Conservation (phyloP, 2,329 filamentous ascomycete species). For the Penicillium decumbens region DNA sequence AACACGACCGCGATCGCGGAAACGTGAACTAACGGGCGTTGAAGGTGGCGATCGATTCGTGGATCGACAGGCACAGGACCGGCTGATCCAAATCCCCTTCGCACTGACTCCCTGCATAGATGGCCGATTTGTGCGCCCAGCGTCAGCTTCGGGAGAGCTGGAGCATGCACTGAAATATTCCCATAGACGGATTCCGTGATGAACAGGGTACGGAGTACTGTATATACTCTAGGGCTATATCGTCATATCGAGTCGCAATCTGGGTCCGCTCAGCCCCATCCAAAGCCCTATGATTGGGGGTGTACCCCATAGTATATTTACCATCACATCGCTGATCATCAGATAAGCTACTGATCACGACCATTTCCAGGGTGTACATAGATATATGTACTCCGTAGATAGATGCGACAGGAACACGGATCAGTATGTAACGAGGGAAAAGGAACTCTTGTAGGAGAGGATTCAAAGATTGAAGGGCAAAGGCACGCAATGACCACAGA, state of each 20-base stretch:
- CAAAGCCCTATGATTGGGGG: background rate
- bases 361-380: background rate
- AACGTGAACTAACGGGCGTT: slow-evolving; percentile 4
- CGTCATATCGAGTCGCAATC: background rate
- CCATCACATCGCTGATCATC: background rate
- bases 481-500: background rate
- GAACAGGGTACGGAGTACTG: background rate
- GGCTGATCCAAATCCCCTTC: slow-evolving; percentile 20
- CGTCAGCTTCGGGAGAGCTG: slow-evolving; percentile 21
- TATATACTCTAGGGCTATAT: background rate
- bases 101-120: slow-evolving; percentile 17
- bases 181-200: background rate
- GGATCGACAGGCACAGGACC: slow-evolving; percentile 21
- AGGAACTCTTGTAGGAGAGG: no score
- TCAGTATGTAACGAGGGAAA: no score
- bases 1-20: background rate
- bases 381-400: background rate
- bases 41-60: slow-evolving; percentile 24
- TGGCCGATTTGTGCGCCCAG: slow-evolving; percentile 21
- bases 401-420: background rate
- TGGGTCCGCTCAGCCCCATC: background rate
- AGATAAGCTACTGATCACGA: background rate
- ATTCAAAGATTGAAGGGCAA: no score
- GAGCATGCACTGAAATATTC: slow-evolving; percentile 8
- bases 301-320: background rate